These are phyloP conservation scores for Xylaria sp. DNA, from an alignment of 2,329 filamentous ascomycete species.

Conservation along the genomic window DNA sequence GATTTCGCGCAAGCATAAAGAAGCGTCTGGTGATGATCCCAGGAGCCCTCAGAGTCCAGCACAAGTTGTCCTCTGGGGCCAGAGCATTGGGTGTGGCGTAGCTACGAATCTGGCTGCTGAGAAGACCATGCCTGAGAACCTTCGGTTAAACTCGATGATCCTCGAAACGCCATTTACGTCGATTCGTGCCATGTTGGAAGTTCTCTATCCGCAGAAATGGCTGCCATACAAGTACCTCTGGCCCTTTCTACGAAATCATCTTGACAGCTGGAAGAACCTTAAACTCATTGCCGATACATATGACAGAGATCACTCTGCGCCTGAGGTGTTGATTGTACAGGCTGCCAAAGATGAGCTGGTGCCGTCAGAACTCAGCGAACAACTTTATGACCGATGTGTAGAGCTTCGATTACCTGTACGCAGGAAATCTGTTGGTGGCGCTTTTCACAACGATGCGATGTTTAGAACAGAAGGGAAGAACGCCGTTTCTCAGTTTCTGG, in stretches of 20 bases:
- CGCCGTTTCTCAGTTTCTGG: conserved; percentile 57
- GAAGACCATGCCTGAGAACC: conserved; percentile 51
- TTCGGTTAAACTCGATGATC: conserved; percentile 62
- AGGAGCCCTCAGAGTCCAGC: conserved; percentile 33
- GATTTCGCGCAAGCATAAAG: conserved; percentile 60
- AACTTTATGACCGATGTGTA: conserved; percentile 58
- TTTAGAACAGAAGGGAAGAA: conserved; percentile 56
- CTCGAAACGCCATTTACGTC: conserved; percentile 82
- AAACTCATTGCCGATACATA: conserved; percentile 52
- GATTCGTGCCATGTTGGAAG: conserved; percentile 74
- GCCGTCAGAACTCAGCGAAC: conserved; percentile 59
- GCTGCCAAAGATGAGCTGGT: conserved; percentile 69
- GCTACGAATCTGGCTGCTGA: conserved; percentile 69
- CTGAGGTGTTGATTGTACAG: conserved; percentile 62
- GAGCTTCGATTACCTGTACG: conserved; percentile 59
- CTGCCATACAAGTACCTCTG: conserved; percentile 79
- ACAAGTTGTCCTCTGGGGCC: conserved; percentile 74
- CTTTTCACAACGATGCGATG: conserved; percentile 68
- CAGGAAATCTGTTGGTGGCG: conserved; percentile 56
- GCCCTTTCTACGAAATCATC: conserved; percentile 75
- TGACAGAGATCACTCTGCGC: conserved; percentile 40
- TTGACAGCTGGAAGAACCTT: conserved; percentile 65
- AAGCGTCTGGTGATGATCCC: conserved; percentile 25
- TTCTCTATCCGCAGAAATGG: conserved; percentile 82
- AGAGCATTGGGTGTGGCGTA: conserved; percentile 79